Percentiles rank a stretch among this genome's conserved stretches.
These are phyloP conservation scores for Neopestalotiopsis sp. DNA, from an alignment of 2,329 filamentous ascomycete species.

Conservation along the genomic window DNA sequence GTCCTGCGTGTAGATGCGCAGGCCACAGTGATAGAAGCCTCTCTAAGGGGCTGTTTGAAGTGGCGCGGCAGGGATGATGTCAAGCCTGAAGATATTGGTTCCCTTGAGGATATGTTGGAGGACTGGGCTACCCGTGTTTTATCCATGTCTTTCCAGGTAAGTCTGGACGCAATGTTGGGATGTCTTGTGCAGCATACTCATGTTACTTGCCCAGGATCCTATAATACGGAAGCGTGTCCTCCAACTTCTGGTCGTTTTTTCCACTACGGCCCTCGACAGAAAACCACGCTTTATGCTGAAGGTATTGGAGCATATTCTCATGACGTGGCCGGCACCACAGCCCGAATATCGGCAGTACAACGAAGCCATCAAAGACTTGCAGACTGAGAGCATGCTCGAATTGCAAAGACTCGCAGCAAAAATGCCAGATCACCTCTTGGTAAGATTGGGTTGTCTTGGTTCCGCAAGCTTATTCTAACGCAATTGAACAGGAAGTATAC, in stretches of 20 bases:
- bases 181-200: slow-evolving; percentile 23
- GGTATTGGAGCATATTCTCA: slow-evolving; percentile 88
- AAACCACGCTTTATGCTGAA: slow-evolving; percentile 84
- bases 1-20: slow-evolving; percentile 85
- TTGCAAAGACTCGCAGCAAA: slow-evolving; percentile 86
- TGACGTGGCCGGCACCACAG: slow-evolving; percentile 77
- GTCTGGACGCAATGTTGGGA: slow-evolving; percentile 34
- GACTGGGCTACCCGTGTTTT: slow-evolving; percentile 76
- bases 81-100: slow-evolving; percentile 52
- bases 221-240: slow-evolving; percentile 81
- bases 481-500: slow-evolving; percentile 66
- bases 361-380: slow-evolving; percentile 88
- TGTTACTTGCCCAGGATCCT: slow-evolving; percentile 62
- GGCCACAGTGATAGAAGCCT: slow-evolving; percentile 86
- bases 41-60: slow-evolving; percentile 85
- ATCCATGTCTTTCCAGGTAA: slow-evolving; percentile 68
- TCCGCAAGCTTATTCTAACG: neutral
- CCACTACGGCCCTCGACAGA: slow-evolving; percentile 78
- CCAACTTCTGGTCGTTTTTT: slow-evolving; percentile 83
- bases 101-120: slow-evolving; percentile 69
- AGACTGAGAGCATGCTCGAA: slow-evolving; percentile 83
- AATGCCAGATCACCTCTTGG: slow-evolving; percentile 86
- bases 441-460: neutral
- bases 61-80: slow-evolving; percentile 57
- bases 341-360: slow-evolving; percentile 76